Percentiles rank a stretch among this genome's conserved stretches.
Evolutionary conservation across 208 protist genomes (phyloP).

Genomic region (Leishmania lainsoni): DNA sequence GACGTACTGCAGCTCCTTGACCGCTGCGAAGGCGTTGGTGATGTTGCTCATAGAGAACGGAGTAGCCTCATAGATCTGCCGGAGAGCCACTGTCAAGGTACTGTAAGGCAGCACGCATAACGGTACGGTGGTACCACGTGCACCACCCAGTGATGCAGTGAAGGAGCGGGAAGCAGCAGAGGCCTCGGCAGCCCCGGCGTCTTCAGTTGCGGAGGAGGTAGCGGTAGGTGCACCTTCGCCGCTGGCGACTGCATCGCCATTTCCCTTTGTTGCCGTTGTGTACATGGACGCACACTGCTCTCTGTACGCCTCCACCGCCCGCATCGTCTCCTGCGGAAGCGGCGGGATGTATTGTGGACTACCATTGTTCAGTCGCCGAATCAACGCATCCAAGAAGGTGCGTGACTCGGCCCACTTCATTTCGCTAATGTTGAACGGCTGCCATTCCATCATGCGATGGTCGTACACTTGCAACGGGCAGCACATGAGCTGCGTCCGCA

Average conservation of each 20-base stretch:
- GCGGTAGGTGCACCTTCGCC: background rate
- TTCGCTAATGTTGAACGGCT: constrained; percentile 47
- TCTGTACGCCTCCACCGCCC: constrained; percentile 22
- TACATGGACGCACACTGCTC: constrained; percentile 15
- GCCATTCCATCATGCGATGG: constrained; percentile 57
- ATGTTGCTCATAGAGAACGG: constrained; percentile 71
- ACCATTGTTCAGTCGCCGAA: constrained; percentile 72
- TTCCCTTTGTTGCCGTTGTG: background rate
- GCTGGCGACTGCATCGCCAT: background rate
- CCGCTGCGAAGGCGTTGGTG: constrained; percentile 70
- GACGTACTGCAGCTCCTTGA: constrained; percentile 75
- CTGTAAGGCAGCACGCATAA: constrained; percentile 47
- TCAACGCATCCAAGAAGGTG: constrained; percentile 73
- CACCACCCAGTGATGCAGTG: constrained; percentile 1
- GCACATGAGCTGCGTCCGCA: constrained; percentile 68
- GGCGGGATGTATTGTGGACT: constrained; percentile 68
- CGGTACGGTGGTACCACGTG: constrained; percentile 23
- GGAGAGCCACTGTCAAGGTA: constrained; percentile 37
- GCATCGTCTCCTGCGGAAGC: constrained; percentile 23
- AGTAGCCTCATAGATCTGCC: constrained; percentile 57
- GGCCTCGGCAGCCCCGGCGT: background rate
- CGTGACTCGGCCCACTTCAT: constrained; percentile 61
- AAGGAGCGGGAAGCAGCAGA: constrained; percentile 3
- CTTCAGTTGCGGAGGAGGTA: background rate
- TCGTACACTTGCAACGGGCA: constrained; percentile 66